Evolutionary conservation across 2,329 filamentous ascomycete species (phyloP).

Genomic region (Xylariaceae sp.): DNA sequence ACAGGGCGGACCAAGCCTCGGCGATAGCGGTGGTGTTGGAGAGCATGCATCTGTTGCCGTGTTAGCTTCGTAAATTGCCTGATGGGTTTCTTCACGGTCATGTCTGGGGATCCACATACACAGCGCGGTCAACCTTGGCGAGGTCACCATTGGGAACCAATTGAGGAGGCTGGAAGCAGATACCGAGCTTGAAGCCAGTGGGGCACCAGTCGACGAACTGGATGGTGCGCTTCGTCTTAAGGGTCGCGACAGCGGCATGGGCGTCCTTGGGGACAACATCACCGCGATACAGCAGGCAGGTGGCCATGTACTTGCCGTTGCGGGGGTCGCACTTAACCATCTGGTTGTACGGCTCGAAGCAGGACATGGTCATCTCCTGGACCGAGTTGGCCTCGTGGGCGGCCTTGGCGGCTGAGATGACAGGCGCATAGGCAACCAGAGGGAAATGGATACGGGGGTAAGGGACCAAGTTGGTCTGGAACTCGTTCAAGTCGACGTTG

Average conservation of each 20-base stretch:
- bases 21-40: conserved; percentile 98
- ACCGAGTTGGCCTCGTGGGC: conserved; percentile 98
- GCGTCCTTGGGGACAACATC: conserved; percentile 97
- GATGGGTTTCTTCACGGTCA: not conserved
- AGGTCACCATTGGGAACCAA: conserved; percentile 96
- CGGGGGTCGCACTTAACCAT: conserved; percentile 99
- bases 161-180: conserved; percentile 98
- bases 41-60: conserved; percentile 76
- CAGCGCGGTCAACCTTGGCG: conserved; percentile 95
- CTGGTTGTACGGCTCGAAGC: conserved; percentile 99
- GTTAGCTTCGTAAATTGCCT: conserved; percentile 12
- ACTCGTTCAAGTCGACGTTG: conserved; percentile 99
- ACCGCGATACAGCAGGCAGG: conserved; percentile 95
- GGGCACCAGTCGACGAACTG: conserved; percentile 99
- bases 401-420: conserved; percentile 92
- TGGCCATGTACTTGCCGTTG: conserved; percentile 99
- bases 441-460: conserved; percentile 99
- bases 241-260: conserved; percentile 85
- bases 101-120: conserved; percentile 71
- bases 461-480: conserved; percentile 99
- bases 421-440: conserved; percentile 91
- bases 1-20: conserved; percentile 95
- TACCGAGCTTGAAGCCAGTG: conserved; percentile 99
- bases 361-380: conserved; percentile 96
- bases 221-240: conserved; percentile 99